A percentile compares a stretch with the other conserved stretches of the same genome.
phyloP scores from a whole-genome alignment of 495 filamentous ascomycete genomes.

The Daldinia loculata region DNA sequence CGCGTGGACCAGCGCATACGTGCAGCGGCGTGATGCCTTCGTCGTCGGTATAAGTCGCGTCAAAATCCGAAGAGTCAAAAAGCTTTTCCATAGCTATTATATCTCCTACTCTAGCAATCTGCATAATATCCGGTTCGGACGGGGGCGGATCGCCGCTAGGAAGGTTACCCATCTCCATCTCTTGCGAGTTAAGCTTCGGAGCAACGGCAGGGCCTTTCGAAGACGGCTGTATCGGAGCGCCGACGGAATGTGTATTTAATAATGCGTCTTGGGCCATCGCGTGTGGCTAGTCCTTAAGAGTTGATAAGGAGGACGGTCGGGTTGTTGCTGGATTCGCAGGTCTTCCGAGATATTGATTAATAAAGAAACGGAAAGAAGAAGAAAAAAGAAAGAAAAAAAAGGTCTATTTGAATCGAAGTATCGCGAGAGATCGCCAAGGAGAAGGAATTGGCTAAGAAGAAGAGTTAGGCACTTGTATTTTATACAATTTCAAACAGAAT shows the following conservation, averaged over 20 bases:
- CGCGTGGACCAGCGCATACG: slow-evolving; percentile 61
- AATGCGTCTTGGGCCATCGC: slow-evolving; percentile 31
- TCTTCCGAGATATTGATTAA: background rate
- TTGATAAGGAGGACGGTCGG: background rate
- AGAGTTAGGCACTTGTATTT: slow-evolving; percentile 1
- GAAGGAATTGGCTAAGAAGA: slow-evolving; percentile 15
- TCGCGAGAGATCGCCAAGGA: slow-evolving; percentile 15
- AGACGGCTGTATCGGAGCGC: slow-evolving; percentile 56
- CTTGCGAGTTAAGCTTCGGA: slow-evolving; percentile 67
- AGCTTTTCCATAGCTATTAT: slow-evolving; percentile 86
- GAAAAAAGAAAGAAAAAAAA: background rate
- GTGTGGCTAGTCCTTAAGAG: background rate
- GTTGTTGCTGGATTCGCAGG: background rate
- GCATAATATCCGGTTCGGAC: slow-evolving; percentile 88
- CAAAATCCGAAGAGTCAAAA: slow-evolving; percentile 80
- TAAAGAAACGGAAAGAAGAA: background rate
- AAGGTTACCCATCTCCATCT: slow-evolving; percentile 76
- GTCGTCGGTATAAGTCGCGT: slow-evolving; percentile 82
- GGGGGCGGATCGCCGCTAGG: slow-evolving; percentile 49
- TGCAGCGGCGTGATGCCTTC: slow-evolving; percentile 96
- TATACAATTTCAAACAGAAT: background rate
- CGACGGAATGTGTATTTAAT: slow-evolving; percentile 33
- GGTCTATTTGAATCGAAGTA: background rate
- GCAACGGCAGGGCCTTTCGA: slow-evolving; percentile 66
- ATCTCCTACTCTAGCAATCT: slow-evolving; percentile 89